Percentiles rank a stretch among this genome's conserved stretches.
These are phyloP conservation scores for Euphorbia lathyris DNA, from an alignment of 345 rosid species.

Conservation along the genomic window DNA sequence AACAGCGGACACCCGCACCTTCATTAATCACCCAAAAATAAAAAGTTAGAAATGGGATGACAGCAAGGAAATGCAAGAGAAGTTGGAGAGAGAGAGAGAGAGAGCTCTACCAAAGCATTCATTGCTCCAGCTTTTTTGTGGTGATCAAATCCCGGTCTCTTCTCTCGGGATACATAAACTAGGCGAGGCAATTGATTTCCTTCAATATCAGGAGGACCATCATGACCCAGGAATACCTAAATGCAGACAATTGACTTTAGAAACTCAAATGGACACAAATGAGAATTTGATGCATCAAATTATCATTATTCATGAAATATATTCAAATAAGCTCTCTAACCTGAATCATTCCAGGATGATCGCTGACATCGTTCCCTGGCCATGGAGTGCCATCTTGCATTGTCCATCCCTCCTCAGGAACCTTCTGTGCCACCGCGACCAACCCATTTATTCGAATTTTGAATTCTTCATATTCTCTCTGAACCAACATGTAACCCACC, in stretches of 20 bases:
- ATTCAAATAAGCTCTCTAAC: constrained; percentile 32
- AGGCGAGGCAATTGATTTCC: constrained; percentile 74
- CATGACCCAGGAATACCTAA: constrained; percentile 83
- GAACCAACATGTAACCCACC: constrained; percentile 14
- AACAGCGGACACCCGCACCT: constrained; percentile 20
- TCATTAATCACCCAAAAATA: constrained; percentile 3
- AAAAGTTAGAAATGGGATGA: neutral
- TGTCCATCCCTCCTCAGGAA: constrained; percentile 95
- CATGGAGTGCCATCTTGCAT: constrained; percentile 95
- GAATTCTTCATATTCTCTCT: constrained; percentile 91
- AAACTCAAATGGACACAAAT: neutral
- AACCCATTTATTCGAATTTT: constrained; percentile 73
- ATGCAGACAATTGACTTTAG: constrained; percentile 7
- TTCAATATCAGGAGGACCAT: constrained; percentile 66
- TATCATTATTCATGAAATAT: neutral
- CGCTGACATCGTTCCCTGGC: constrained; percentile 88
- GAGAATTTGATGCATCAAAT: neutral
- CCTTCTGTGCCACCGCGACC: constrained; percentile 80
- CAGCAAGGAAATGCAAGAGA: constrained; percentile 4
- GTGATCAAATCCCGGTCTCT: constrained; percentile 92
- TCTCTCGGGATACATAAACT: constrained; percentile 88
- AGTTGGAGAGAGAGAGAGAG: neutral
- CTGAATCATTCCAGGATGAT: constrained; percentile 98
- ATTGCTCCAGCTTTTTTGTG: constrained; percentile 96
- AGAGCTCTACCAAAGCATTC: constrained; percentile 66